A percentile compares a stretch with the other conserved stretches of the same genome.
phyloP scores from a whole-genome alignment of 208 protist genomes.

The Trypanosoma melophagium region DNA sequence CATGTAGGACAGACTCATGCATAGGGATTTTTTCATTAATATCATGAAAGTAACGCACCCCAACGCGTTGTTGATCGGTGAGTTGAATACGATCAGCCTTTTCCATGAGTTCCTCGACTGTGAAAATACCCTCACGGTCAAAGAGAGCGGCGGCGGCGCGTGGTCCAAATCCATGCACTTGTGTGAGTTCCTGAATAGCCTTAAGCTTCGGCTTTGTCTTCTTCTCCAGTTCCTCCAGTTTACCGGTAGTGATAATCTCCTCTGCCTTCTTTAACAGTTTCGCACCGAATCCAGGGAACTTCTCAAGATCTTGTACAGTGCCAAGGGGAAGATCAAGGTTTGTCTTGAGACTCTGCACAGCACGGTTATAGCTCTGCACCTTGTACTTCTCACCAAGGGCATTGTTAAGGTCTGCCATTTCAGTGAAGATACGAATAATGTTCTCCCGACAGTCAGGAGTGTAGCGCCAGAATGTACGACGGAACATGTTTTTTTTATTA shows the following conservation, averaged over 20 bases:
- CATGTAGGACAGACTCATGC: constrained; percentile 86
- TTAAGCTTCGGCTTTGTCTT: constrained; percentile 90
- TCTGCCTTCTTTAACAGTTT: constrained; percentile 88
- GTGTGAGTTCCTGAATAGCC: constrained; percentile 86
- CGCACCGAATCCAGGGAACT: constrained; percentile 75
- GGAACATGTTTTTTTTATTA: constrained; percentile 47
- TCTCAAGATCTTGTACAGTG: constrained; percentile 64
- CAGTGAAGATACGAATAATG: constrained; percentile 87
- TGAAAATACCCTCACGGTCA: constrained; percentile 87
- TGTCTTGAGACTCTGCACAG: constrained; percentile 83
- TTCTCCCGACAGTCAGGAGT: constrained; percentile 73
- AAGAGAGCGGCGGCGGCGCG: constrained; percentile 81
- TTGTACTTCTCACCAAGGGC: constrained; percentile 89
- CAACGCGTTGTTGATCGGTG: constrained; percentile 82
- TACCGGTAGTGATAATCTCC: constrained; percentile 87
- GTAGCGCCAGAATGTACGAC: constrained; percentile 43
- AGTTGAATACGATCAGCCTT: constrained; percentile 77
- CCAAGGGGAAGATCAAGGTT: constrained; percentile 80
- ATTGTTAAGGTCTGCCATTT: constrained; percentile 90
- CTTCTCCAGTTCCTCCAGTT: constrained; percentile 87
- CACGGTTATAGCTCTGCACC: constrained; percentile 78
- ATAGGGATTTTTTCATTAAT: constrained; percentile 92
- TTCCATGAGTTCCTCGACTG: constrained; percentile 84
- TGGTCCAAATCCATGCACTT: constrained; percentile 88
- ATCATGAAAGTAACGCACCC: constrained; percentile 90